A percentile compares a stretch with the other conserved stretches of the same genome.
Evolutionary conservation across 257 asterid genomes (phyloP).

Genomic region (Penstemon newberryi): DNA sequence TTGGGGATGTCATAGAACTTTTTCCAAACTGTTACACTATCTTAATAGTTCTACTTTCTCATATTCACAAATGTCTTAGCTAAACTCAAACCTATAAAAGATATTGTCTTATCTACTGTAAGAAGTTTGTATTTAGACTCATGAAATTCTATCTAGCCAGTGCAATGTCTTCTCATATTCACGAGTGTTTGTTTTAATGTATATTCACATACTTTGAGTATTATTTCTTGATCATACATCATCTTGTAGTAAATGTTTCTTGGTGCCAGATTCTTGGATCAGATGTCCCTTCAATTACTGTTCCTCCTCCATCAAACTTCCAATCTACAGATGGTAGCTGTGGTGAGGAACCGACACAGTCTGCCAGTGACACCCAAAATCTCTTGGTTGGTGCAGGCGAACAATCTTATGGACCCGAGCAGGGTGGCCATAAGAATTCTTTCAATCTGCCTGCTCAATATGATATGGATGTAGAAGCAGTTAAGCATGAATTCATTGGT

Average conservation of each 20-base stretch:
- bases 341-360: slow-evolving; percentile 51
- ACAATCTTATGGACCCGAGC: slow-evolving; percentile 37
- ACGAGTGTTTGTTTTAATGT: not conserved
- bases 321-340: slow-evolving; percentile 36
- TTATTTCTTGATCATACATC: not conserved
- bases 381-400: slow-evolving; percentile 31
- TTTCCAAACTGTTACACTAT: not conserved
- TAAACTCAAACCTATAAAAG: too few relatives aligned
- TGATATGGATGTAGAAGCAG: slow-evolving; percentile 44
- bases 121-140: slow-evolving; percentile 1
- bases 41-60: not conserved
- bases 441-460: slow-evolving; percentile 42
- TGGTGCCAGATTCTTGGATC: slow-evolving; percentile 66
- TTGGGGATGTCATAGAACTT: not conserved
- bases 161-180: not conserved
- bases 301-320: slow-evolving; percentile 41
- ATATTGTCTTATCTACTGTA: not conserved
- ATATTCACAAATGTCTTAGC: too few relatives aligned
- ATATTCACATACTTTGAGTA: not conserved
- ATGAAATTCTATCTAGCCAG: not conserved
- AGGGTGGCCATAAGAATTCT: slow-evolving; percentile 39
- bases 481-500: slow-evolving; percentile 71
- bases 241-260: slow-evolving; percentile 11
- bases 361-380: slow-evolving; percentile 37
- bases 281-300: slow-evolving; percentile 38